Percentiles rank a stretch among this genome's conserved stretches.
Evolutionary conservation across 1,139 yeast species (phyloP).

Genomic region (Hansenula lynferdii): DNA sequence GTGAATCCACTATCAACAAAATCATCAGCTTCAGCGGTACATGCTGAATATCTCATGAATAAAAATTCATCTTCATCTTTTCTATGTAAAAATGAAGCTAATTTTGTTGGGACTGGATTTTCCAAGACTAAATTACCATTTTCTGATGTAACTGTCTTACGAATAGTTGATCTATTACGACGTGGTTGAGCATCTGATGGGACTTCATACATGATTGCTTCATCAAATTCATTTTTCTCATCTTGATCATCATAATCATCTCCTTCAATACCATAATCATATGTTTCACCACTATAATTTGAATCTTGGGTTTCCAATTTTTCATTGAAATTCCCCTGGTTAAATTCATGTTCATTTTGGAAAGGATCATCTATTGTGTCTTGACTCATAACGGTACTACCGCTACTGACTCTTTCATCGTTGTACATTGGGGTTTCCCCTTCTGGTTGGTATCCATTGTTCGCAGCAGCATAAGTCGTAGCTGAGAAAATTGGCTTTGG

Average conservation of each 20-base stretch:
- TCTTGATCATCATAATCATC: slow-evolving; percentile 27
- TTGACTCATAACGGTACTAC: slow-evolving; percentile 17
- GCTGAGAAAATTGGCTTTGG: slow-evolving; percentile 66
- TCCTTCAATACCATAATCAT: slow-evolving; percentile 17
- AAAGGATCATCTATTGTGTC: too few species aligned
- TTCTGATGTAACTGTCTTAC: slow-evolving; percentile 62
- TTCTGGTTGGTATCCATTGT: slow-evolving; percentile 21
- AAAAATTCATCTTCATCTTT: slow-evolving; percentile 90
- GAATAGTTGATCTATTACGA: slow-evolving; percentile 51
- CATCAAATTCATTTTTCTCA: slow-evolving; percentile 21
- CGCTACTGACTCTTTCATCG: slow-evolving; percentile 18
- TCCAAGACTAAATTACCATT: slow-evolving; percentile 82
- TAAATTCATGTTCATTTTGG: slow-evolving; percentile 1
- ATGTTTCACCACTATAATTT: slow-evolving; percentile 30
- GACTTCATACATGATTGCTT: slow-evolving; percentile 27
- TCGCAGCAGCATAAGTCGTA: slow-evolving; percentile 58
- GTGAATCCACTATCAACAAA: slow-evolving; percentile 80
- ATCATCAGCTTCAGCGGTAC: slow-evolving; percentile 85
- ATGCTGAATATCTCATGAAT: slow-evolving; percentile 92
- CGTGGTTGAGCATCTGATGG: slow-evolving; percentile 51
- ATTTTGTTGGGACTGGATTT: slow-evolving; percentile 88
- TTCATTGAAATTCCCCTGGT: slow-evolving; percentile 13
- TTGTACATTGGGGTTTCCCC: slow-evolving; percentile 8
- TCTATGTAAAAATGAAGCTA: slow-evolving; percentile 71
- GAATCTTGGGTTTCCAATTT: slow-evolving; percentile 26